phyloP scores from a whole-genome alignment of 2,329 filamentous ascomycete genomes.

The Verticillium tricorpus region DNA sequence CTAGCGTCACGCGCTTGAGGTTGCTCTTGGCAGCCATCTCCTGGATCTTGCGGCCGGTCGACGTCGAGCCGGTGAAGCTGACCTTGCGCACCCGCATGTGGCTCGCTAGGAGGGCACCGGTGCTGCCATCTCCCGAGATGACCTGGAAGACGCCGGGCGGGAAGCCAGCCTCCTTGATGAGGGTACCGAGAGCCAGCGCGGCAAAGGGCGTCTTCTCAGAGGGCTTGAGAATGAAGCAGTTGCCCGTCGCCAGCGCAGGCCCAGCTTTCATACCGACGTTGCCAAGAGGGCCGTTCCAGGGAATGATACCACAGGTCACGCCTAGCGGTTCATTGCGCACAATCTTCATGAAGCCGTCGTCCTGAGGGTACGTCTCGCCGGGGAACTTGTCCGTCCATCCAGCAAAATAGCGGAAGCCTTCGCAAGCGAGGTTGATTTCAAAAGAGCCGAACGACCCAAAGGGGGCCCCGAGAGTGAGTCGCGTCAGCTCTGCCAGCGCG shows the following conservation, averaged over 20 bases:
- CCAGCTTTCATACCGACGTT: slow-evolving; percentile 33
- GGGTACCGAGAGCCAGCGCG: slow-evolving; percentile 25
- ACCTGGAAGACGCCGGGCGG: slow-evolving; percentile 38
- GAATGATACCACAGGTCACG: slow-evolving; percentile 24
- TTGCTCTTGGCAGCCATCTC: slow-evolving; percentile 57
- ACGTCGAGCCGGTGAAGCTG: slow-evolving; percentile 67
- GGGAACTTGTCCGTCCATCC: slow-evolving; percentile 18
- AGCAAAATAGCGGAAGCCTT: slow-evolving; percentile 31
- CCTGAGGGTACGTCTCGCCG: slow-evolving; percentile 22
- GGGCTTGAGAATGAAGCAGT: slow-evolving; percentile 38
- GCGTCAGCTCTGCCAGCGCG: slow-evolving; percentile 31
- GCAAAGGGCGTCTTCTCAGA: slow-evolving; percentile 37
- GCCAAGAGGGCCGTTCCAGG: slow-evolving; percentile 35
- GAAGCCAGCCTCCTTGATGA: slow-evolving; percentile 36
- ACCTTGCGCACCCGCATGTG: slow-evolving; percentile 46
- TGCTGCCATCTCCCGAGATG: slow-evolving; percentile 33
- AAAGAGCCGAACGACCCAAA: slow-evolving; percentile 38
- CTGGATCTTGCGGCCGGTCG: slow-evolving; percentile 62
- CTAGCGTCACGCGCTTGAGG: slow-evolving; percentile 67
- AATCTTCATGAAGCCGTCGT: slow-evolving; percentile 39
- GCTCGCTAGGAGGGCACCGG: slow-evolving; percentile 18
- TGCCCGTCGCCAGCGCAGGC: slow-evolving; percentile 38
- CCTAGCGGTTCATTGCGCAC: slow-evolving; percentile 27
- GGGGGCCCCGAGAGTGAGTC: slow-evolving; percentile 42
- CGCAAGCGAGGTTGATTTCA: slow-evolving; percentile 28